A percentile compares a stretch with the other conserved stretches of the same genome.
Evolutionary conservation across 2,329 filamentous ascomycete genomes (phyloP).

Genomic region (Arthrobotrys pseudoclavata): DNA sequence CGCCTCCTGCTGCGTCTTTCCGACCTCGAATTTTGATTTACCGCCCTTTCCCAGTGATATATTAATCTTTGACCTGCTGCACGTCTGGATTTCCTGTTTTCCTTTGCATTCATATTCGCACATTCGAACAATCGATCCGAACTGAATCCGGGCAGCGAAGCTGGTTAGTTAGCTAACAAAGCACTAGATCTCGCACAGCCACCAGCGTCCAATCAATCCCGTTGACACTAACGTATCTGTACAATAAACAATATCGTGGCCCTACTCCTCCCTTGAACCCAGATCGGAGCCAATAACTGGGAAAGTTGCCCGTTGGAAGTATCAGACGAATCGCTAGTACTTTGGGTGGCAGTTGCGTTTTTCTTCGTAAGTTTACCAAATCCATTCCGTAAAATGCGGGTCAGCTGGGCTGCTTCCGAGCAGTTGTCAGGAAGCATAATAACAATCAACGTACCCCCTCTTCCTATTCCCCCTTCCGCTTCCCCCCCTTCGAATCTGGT

Average conservation of each 20-base stretch:
- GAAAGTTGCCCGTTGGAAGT: slow-evolving; percentile 28
- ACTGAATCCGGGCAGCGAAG: slow-evolving; percentile 36
- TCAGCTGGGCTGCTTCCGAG: slow-evolving; percentile 49
- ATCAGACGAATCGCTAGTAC: slow-evolving; percentile 37
- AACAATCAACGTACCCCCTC: not conserved
- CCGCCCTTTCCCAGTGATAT: slow-evolving; percentile 53
- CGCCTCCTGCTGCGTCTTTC: slow-evolving; percentile 31
- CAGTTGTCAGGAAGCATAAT: slow-evolving; percentile 14
- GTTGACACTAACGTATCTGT: slow-evolving; percentile 20
- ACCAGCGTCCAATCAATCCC: slow-evolving; percentile 24
- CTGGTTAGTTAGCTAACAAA: slow-evolving; percentile 28
- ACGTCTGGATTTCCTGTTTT: slow-evolving; percentile 39
- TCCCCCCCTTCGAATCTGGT: not conserved
- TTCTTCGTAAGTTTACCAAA: slow-evolving; percentile 58
- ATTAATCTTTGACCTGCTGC: slow-evolving; percentile 15
- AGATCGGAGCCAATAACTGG: not conserved
- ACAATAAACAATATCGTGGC: slow-evolving; percentile 3
- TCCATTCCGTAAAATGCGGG: slow-evolving; percentile 59
- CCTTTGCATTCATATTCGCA: slow-evolving; percentile 9
- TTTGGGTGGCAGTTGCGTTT: slow-evolving; percentile 29
- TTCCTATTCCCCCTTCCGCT: not conserved
- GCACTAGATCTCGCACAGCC: slow-evolving; percentile 48
- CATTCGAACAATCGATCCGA: slow-evolving; percentile 8
- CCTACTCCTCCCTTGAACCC: slow-evolving; percentile 29
- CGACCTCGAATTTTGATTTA: slow-evolving; percentile 36